Evolutionary conservation across 1,284 basidiomycete genomes (phyloP).

Genomic region (Heliocybe sulcata): DNA sequence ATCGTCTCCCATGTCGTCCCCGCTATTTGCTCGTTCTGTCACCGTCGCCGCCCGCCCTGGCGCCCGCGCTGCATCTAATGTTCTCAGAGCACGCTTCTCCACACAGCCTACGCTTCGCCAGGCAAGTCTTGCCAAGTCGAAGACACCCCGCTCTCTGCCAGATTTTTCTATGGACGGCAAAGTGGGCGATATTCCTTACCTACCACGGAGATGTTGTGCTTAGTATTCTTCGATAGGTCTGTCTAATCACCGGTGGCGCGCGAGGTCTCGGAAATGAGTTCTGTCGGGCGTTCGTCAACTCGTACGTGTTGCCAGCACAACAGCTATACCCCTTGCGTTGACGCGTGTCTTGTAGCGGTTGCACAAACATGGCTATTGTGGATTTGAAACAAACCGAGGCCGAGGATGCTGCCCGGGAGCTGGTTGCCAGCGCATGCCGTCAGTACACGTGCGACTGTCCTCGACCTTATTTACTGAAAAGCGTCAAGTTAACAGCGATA

Average conservation of each 20-base stretch:
- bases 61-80: background rate
- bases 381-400: conserved; percentile 79
- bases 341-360: conserved; percentile 51
- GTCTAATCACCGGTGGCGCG: conserved; percentile 91
- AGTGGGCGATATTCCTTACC: conserved; percentile 27
- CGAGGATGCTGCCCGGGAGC: conserved; percentile 65
- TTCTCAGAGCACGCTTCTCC: background rate
- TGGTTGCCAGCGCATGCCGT: conserved; percentile 51
- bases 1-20: background rate
- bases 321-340: background rate
- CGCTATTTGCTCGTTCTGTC: background rate
- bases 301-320: conserved; percentile 37
- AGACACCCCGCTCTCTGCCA: conserved; percentile 36
- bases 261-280: conserved; percentile 87
- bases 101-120: background rate
- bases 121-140: background rate
- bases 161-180: conserved; percentile 67
- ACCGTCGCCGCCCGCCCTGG: background rate
- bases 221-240: conserved; percentile 48
- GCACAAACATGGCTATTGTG: conserved; percentile 75
- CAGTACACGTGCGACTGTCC: conserved; percentile 15
- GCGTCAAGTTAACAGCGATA: conserved; percentile 52
- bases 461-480: conserved; percentile 24
- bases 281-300: conserved; percentile 83
- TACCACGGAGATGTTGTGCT: background rate